phyloP scores from a whole-genome alignment of 2,329 filamentous ascomycete species.

The Trichoderma sp. region DNA sequence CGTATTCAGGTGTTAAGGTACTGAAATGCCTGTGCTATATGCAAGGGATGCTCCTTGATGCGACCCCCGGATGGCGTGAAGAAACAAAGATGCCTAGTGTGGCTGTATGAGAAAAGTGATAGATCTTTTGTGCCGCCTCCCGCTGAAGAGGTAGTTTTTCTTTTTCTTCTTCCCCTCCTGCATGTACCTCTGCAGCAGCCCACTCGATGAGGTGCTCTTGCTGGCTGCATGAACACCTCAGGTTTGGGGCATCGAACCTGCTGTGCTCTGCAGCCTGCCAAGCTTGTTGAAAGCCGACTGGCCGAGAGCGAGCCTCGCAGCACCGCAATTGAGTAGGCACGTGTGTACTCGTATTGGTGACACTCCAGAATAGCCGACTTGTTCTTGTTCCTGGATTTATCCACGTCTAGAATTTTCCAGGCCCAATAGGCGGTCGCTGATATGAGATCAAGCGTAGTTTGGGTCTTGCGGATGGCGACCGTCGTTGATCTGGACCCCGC shows the following conservation, averaged over 20 bases:
- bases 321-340: neutral
- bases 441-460: neutral
- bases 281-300: neutral
- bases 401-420: neutral
- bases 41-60: no score
- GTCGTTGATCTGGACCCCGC: neutral
- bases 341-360: neutral
- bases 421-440: neutral
- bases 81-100: neutral
- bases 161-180: no score
- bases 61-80: neutral
- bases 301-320: neutral
- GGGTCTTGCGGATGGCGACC: neutral
- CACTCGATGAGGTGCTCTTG: neutral
- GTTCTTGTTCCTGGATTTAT: neutral
- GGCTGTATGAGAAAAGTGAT: neutral
- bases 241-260: neutral
- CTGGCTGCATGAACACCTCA: neutral
- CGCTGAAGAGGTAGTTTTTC: no score
- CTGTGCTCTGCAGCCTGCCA: neutral
- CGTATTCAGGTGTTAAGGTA: neutral
- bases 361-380: neutral
- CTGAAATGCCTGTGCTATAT: no score
- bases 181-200: no score
- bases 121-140: neutral